Conservation (phyloP, 257 asterid genomes). For the Eucommia ulmoides region DNA sequence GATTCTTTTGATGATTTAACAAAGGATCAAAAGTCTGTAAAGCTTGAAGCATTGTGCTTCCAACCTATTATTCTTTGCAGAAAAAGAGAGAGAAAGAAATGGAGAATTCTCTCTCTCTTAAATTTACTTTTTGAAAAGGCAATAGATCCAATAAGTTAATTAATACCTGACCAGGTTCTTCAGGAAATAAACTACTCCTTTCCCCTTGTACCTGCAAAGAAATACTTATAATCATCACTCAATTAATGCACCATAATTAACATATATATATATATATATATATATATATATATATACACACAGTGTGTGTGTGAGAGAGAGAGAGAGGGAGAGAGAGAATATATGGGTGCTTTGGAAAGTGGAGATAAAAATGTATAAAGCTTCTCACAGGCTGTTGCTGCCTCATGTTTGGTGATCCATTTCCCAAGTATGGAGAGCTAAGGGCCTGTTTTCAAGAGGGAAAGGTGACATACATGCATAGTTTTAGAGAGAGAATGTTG, state of each 20-base stretch:
- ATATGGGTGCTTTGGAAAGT: constrained; percentile 5
- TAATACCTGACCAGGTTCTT: constrained; percentile 70
- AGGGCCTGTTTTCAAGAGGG: constrained; percentile 58
- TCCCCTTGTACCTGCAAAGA: constrained; percentile 34
- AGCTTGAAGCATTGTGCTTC: not conserved
- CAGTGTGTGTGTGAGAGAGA: not conserved
- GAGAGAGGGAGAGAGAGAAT: not conserved
- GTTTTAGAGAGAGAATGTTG: constrained; percentile 7
- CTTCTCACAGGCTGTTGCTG: constrained; percentile 35
- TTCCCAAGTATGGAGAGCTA: constrained; percentile 58
- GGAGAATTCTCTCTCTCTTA: not conserved
- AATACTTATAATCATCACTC: constrained; percentile 13
- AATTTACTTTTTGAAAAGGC: not conserved
- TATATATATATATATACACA: constrained; percentile 28
- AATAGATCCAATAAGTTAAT: not conserved
- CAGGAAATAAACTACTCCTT: constrained; percentile 49
- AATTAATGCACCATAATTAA: constrained; percentile 10
- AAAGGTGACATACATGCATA: constrained; percentile 5
- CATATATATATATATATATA: constrained; percentile 12
- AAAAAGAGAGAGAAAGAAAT: too few relatives aligned
- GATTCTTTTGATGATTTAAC: not conserved
- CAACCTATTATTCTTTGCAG: not conserved
- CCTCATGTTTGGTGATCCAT: constrained; percentile 29
- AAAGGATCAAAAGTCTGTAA: not conserved
- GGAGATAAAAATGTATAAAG: not conserved